Evolutionary conservation across 306 rosid species (phyloP), one percentile per base, ranked within the genome.

Genomic region (Neltuma alba): DNA sequence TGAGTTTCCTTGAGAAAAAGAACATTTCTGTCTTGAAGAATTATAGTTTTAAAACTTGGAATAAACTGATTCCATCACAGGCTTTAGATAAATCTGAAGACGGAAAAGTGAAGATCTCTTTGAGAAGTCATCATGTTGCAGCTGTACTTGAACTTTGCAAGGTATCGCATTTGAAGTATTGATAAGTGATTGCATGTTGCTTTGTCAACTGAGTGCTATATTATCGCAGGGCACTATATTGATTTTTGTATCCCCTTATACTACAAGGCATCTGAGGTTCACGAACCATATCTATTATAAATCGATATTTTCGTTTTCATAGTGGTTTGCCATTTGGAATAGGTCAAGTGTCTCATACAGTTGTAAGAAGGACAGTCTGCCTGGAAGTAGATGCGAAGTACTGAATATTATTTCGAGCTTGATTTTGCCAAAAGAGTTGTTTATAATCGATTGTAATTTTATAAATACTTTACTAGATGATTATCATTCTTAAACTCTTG

Each of bases 71-170:
- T 72, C 82, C 60, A 80, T 40, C 36, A 58, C 92, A 95, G 99
- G 86, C 86, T 87, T 85, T 95, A 66, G 88, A 85, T 76, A 93
- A 85, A 89, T 77, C 84, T 85, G 89, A 87, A 80, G 81, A 91
- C 80, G 97, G 98, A 68, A 91, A 90, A 80, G 83, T 91, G 78
- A 93, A 90, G 88, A 87, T 95, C 81, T 78, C 75, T 64, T 70
- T 95, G 81, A 88, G 85, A 91, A 89, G 89, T 78, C 90, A 88
- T 91, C 94, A 88, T 30, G 89, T 89, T 86, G 87, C 92, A 7
- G 94, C 91, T 37, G 85, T 93, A 50, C 88, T 95, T 62, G 97
- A 95, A 83, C 92, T 88, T 87, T 95, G 99, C 77, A 85, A 90
- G 98, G 99, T 95, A 91, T 74, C 84, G 55, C 28, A 50, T 23